phyloP scores from a whole-genome alignment of 495 filamentous ascomycete genomes.

The Penicillium samsonianum region DNA sequence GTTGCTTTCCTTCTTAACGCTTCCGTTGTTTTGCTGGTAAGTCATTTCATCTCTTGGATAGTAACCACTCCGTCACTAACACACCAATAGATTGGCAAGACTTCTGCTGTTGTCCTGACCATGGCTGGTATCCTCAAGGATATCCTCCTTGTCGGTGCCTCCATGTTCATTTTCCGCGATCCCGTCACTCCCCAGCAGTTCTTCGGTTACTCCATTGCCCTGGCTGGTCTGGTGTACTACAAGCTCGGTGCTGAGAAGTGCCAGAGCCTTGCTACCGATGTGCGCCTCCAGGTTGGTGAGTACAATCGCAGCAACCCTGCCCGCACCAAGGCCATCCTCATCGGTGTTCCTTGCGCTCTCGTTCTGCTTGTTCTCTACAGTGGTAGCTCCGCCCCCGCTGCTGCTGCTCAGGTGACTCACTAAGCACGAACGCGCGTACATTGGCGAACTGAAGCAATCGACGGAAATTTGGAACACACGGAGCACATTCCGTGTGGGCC shows the following conservation, averaged over 20 bases:
- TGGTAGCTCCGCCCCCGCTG: conserved; percentile 18
- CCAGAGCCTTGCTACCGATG: conserved; percentile 65
- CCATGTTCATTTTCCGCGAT: conserved; percentile 84
- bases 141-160: conserved; percentile 83
- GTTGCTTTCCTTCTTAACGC: conserved; percentile 85
- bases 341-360: conserved; percentile 53
- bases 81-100: conserved; percentile 81
- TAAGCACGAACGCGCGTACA: conserved; percentile 12
- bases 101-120: conserved; percentile 88
- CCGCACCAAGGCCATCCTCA: conserved; percentile 64
- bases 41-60: conserved; percentile 16
- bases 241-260: conserved; percentile 82
- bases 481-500: conserved; percentile 5
- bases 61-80: conserved; percentile 24
- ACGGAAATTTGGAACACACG: conserved; percentile 9
- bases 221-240: conserved; percentile 92
- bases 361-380: conserved; percentile 62
- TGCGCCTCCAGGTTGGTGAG: conserved; percentile 48
- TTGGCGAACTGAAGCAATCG: conserved; percentile 13
- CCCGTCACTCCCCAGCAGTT: conserved; percentile 78
- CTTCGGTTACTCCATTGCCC: conserved; percentile 92
- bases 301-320: conserved; percentile 61
- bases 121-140: conserved; percentile 96
- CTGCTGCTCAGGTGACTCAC: conserved; percentile 21
- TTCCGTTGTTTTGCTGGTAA: conserved; percentile 84